phyloP scores from a whole-genome alignment of 1,139 yeast species.

The Neolecta irregularis region DNA sequence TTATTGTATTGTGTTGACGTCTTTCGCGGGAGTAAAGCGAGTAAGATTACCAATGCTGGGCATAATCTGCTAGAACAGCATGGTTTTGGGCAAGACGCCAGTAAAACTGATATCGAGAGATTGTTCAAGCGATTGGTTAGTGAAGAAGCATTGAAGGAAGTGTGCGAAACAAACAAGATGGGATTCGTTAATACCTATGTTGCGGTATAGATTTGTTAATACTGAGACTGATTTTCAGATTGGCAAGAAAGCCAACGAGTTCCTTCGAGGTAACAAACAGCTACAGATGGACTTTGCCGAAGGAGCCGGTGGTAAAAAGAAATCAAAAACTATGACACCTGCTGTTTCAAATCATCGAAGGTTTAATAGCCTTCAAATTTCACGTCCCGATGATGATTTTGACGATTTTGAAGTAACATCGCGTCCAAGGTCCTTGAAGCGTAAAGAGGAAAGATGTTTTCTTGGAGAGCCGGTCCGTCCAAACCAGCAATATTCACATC shows the following conservation, averaged over 20 bases:
- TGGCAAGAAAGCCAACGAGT: conserved; percentile 38
- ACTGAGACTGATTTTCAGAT: too few relatives aligned
- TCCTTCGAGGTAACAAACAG: conserved; percentile 28
- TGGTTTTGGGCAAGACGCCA: conserved; percentile 52
- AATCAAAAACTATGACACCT: too few relatives aligned
- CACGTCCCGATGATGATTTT: too few relatives aligned
- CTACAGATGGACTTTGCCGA: too few relatives aligned
- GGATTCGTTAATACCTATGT: conserved; percentile 75
- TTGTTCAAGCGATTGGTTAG: conserved; percentile 63
- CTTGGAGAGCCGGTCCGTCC: too few relatives aligned
- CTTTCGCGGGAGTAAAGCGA: conserved; percentile 55
- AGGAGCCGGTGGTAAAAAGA: too few relatives aligned
- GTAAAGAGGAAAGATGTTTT: too few relatives aligned
- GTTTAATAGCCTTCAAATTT: too few relatives aligned
- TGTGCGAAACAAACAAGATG: conserved; percentile 47
- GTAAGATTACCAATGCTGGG: conserved; percentile 46
- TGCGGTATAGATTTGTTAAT: conserved; percentile 25
- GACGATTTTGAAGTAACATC: too few relatives aligned
- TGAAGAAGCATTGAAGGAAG: conserved; percentile 55
- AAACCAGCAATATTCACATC: too few relatives aligned
- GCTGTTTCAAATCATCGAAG: too few relatives aligned
- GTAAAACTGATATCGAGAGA: conserved; percentile 59
- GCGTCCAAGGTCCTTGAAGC: too few relatives aligned
- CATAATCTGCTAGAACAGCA: conserved; percentile 46
- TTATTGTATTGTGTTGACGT: conserved; percentile 70